phyloP scores from a whole-genome alignment of 2,329 filamentous ascomycete species.

The Aspergillus sp. region DNA sequence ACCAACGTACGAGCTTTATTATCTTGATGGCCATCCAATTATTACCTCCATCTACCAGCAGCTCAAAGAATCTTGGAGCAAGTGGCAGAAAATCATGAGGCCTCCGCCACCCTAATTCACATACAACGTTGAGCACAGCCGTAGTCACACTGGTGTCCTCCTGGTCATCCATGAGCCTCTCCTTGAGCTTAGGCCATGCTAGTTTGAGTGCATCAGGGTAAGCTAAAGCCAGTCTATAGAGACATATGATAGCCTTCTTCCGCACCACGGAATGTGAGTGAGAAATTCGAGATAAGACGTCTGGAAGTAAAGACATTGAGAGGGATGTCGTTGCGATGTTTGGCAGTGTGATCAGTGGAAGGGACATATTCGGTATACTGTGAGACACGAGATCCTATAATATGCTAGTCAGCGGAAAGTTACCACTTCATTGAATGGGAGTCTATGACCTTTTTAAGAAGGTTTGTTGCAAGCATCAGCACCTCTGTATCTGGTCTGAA shows the following conservation, averaged over 20 bases:
- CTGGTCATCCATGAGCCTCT: constrained; percentile 82
- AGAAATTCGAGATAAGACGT: constrained; percentile 80
- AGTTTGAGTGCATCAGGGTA: constrained; percentile 91
- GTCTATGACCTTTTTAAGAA: constrained; percentile 77
- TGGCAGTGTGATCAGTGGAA: constrained; percentile 87
- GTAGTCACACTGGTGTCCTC: constrained; percentile 94
- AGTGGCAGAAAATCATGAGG: constrained; percentile 92
- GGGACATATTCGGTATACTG: constrained; percentile 73
- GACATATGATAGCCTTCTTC: constrained; percentile 93
- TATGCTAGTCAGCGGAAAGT: constrained; percentile 16
- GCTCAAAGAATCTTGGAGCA: constrained; percentile 86
- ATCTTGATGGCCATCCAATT: constrained; percentile 99
- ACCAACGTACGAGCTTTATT: constrained; percentile 77
- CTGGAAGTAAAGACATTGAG: constrained; percentile 83
- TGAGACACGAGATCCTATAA: constrained; percentile 61
- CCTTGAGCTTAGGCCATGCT: constrained; percentile 97
- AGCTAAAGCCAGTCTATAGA: constrained; percentile 92
- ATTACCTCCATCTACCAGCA: constrained; percentile 87
- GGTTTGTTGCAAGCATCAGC: constrained; percentile 93
- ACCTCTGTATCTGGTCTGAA: constrained; percentile 96
- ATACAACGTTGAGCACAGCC: constrained; percentile 94
- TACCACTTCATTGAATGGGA: background rate
- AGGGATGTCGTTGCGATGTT: constrained; percentile 92
- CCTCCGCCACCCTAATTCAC: constrained; percentile 90
- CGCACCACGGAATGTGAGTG: constrained; percentile 84